Evolutionary conservation across 257 asterid species (phyloP).

Genomic region (Ocimum tenuiflorum): DNA sequence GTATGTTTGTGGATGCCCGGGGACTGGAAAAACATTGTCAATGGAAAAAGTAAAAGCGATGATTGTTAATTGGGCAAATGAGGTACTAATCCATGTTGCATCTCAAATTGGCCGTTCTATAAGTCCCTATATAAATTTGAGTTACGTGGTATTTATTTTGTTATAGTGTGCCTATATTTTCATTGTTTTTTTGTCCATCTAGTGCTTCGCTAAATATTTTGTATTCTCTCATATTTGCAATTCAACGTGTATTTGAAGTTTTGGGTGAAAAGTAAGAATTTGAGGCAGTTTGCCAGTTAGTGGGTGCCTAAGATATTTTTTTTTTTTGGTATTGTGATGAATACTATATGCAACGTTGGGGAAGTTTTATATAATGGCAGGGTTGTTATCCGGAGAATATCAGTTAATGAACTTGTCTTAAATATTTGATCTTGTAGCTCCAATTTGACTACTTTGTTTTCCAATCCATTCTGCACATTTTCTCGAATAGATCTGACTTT

Average conservation of each 20-base stretch:
- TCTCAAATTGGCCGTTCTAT: neutral
- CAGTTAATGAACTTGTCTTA: neutral
- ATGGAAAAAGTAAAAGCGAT: conserved; percentile 59
- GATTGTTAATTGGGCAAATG: conserved; percentile 66
- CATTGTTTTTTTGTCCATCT: neutral
- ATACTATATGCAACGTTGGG: neutral
- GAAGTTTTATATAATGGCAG: neutral
- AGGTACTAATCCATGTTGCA: conserved; percentile 35
- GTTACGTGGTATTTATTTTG: neutral
- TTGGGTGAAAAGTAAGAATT: neutral
- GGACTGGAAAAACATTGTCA: conserved; percentile 85
- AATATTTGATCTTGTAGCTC: neutral
- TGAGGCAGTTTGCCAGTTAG: neutral
- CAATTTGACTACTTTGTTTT: neutral
- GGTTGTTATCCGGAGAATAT: neutral
- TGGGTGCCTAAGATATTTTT: neutral
- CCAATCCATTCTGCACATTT: neutral
- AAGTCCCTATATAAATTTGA: neutral
- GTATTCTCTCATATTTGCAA: neutral
- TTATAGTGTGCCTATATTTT: neutral
- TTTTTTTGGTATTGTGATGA: neutral
- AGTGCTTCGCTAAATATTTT: no score
- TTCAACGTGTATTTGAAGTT: neutral
- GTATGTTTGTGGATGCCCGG: conserved; percentile 91
- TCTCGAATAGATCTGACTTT: neutral